Percentiles rank a stretch among this genome's conserved stretches.
These are phyloP conservation scores for Thalia dealbata DNA, from an alignment of 176 grass and related monocot species.

Conservation along the genomic window DNA sequence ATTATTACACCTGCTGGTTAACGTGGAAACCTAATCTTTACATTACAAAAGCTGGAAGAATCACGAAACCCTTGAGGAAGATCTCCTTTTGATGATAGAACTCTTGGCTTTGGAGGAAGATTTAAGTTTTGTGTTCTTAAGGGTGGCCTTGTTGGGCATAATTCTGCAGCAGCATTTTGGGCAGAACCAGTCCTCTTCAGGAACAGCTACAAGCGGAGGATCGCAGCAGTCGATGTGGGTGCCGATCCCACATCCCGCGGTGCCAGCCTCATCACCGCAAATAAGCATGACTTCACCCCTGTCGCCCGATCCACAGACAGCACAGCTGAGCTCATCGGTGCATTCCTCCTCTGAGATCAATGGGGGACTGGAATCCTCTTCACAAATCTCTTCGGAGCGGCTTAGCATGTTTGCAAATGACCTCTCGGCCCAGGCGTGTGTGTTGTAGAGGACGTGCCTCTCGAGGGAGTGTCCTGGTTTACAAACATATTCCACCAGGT, in stretches of 20 bases:
- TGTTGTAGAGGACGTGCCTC: constrained; percentile 59
- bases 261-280: constrained; percentile 52
- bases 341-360: constrained; percentile 17
- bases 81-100: not conserved
- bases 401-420: constrained; percentile 46
- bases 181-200: constrained; percentile 61
- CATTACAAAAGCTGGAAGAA: not conserved
- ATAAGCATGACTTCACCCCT: constrained; percentile 78
- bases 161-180: constrained; percentile 34
- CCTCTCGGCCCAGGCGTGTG: constrained; percentile 38
- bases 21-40: not conserved
- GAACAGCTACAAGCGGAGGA: constrained; percentile 53
- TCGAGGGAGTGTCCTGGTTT: constrained; percentile 54
- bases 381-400: constrained; percentile 34
- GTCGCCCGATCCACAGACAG: constrained; percentile 34
- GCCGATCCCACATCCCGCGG: constrained; percentile 47
- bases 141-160: not conserved
- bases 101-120: too few relatives aligned
- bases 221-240: constrained; percentile 78
- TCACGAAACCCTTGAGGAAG: constrained; percentile 20
- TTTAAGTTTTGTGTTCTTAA: constrained; percentile 8
- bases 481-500: constrained; percentile 69
- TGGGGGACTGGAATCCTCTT: constrained; percentile 5
- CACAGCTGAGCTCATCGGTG: constrained; percentile 34
- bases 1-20: not conserved